These are phyloP conservation scores for Rhynchosporium agropyri DNA, from an alignment of 2,329 filamentous ascomycete genomes.

Conservation along the genomic window DNA sequence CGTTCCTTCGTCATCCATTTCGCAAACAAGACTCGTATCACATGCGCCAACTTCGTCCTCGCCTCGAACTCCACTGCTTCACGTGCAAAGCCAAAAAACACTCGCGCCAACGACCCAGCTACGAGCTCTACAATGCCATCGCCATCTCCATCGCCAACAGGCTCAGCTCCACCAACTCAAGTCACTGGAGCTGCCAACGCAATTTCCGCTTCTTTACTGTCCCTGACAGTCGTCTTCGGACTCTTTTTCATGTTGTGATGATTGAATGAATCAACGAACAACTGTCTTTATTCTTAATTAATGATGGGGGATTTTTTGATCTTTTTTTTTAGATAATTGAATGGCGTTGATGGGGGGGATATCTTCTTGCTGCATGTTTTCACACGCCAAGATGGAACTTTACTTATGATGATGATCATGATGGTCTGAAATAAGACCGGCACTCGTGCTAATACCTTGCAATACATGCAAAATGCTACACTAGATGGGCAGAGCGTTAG, in stretches of 20 bases:
- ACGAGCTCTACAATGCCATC: no score
- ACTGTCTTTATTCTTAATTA: no score
- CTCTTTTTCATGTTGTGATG: slow-evolving; percentile 20
- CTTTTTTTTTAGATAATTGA: no score
- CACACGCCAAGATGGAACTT: neutral
- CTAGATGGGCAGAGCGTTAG: slow-evolving; percentile 5
- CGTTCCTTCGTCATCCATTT: slow-evolving; percentile 66
- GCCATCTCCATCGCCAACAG: neutral
- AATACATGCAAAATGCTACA: neutral
- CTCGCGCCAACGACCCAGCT: no score
- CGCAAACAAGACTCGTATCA: slow-evolving; percentile 64
- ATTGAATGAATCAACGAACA: slow-evolving; percentile 1
- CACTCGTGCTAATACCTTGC: no score
- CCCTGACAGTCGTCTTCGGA: slow-evolving; percentile 15
- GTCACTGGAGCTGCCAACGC: slow-evolving; percentile 8
- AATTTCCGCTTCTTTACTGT: slow-evolving; percentile 12
- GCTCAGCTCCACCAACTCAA: slow-evolving; percentile 1
- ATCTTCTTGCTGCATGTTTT: slow-evolving; percentile 2
- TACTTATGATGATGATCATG: neutral
- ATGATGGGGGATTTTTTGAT: neutral
- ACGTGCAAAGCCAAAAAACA: no score
- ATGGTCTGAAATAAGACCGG: neutral
- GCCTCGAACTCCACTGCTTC: neutral
- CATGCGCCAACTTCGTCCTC: slow-evolving; percentile 63
- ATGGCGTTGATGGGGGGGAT: neutral